A percentile compares a stretch with the other conserved stretches of the same genome.
These are phyloP conservation scores for Podospora bellae-mahoneyi DNA, from an alignment of 495 filamentous ascomycete species.

Conservation along the genomic window DNA sequence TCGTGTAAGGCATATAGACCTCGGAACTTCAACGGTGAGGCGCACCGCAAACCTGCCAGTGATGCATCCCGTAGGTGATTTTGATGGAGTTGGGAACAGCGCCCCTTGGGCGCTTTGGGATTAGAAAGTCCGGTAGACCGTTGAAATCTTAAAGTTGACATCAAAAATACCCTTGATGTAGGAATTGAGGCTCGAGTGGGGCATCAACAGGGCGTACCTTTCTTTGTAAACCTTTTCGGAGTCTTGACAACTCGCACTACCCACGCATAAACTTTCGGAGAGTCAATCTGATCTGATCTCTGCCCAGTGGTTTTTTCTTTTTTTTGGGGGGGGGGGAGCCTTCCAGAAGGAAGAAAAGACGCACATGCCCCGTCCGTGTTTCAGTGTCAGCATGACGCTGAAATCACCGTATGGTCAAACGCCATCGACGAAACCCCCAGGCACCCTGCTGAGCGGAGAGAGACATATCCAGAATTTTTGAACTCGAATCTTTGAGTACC, in stretches of 20 bases:
- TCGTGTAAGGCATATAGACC: not conserved
- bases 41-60: not conserved
- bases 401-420: not conserved
- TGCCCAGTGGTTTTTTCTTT: not conserved
- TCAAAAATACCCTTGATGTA: not conserved
- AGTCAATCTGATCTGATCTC: not conserved
- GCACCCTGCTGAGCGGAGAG: not conserved
- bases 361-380: not conserved
- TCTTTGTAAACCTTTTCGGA: not conserved
- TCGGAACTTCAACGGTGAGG: not conserved
- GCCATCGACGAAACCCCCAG: not conserved
- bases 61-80: not conserved
- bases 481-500: not conserved
- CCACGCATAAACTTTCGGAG: not conserved
- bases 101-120: not conserved
- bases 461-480: not conserved
- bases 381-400: not conserved
- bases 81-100: not conserved
- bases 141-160: not conserved
- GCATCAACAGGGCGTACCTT: not conserved
- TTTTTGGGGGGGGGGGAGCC: too few species aligned
- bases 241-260: not conserved
- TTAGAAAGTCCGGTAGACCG: not conserved
- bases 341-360: not conserved
- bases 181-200: too few species aligned